phyloP scores from a whole-genome alignment of 225 moss, liverwort and hornwort genomes.

The Pseudisothecium myosuroides region DNA sequence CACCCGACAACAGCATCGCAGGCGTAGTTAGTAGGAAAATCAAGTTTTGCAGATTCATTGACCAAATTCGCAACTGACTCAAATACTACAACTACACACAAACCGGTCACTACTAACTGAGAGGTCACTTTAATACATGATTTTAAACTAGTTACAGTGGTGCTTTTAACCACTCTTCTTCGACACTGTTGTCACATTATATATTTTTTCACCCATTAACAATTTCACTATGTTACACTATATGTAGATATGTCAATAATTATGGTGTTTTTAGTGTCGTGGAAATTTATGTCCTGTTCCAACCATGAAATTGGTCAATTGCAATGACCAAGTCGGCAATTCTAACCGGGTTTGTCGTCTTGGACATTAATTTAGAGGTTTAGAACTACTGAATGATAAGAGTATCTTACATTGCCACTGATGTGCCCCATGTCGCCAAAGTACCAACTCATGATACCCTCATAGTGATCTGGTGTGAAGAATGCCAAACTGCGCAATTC shows the following conservation, averaged over 20 bases:
- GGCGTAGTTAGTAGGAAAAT: neutral
- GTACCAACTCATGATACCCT: conserved; percentile 40
- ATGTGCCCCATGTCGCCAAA: conserved; percentile 45
- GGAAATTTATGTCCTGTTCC: neutral
- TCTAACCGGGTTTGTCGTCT: neutral
- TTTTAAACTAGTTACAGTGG: neutral
- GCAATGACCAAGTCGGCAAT: neutral
- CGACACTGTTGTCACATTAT: neutral
- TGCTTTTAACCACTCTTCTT: neutral
- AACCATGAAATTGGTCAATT: neutral
- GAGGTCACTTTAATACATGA: neutral
- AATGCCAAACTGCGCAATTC: conserved; percentile 6
- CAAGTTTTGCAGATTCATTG: neutral
- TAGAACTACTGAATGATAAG: no score
- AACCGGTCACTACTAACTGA: neutral
- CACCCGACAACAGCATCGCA: neutral
- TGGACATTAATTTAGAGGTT: neutral
- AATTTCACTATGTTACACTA: neutral
- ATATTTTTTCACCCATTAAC: neutral
- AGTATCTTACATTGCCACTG: conserved; percentile 5
- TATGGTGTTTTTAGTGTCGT: neutral
- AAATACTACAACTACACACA: neutral
- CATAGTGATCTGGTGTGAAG: conserved; percentile 36
- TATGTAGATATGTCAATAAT: neutral
- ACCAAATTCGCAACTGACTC: neutral